Percentiles rank a stretch among this genome's conserved stretches.
Evolutionary conservation across 2,329 filamentous ascomycete species (phyloP).

Genomic region (Xylaria sp.): DNA sequence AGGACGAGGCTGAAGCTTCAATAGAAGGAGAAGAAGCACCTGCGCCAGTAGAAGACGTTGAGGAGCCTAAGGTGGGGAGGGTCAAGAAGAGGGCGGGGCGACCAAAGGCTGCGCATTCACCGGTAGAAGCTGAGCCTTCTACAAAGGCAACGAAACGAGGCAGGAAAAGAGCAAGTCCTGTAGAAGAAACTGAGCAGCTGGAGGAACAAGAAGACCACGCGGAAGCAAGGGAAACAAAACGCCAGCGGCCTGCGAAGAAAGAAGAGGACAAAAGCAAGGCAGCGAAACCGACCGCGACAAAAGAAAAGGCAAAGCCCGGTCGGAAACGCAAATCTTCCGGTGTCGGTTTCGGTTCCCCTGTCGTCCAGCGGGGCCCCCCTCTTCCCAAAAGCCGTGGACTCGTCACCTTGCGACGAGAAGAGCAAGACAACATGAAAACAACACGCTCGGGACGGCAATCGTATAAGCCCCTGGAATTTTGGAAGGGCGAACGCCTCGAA

Average conservation of each 20-base stretch:
- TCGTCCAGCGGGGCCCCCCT: constrained; percentile 56
- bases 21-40: constrained; percentile 6
- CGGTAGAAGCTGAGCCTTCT: constrained; percentile 21
- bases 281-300: constrained; percentile 27
- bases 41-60: constrained; percentile 15
- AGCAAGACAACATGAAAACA: constrained; percentile 54
- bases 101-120: constrained; percentile 24
- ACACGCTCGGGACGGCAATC: constrained; percentile 79
- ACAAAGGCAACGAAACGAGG: constrained; percentile 30
- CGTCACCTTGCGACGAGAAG: constrained; percentile 53
- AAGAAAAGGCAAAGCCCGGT: constrained; percentile 37
- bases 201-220: constrained; percentile 24
- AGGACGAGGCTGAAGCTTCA: constrained; percentile 21
- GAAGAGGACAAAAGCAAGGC: constrained; percentile 25
- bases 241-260: constrained; percentile 28
- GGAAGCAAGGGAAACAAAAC: constrained; percentile 30
- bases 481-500: constrained; percentile 81
- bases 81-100: constrained; percentile 34
- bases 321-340: constrained; percentile 44
- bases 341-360: constrained; percentile 49
- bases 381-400: constrained; percentile 58
- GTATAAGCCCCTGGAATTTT: constrained; percentile 78
- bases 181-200: constrained; percentile 17
- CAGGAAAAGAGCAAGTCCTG: constrained; percentile 24
- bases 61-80: constrained; percentile 28